These are phyloP conservation scores for Boletus speciosus DNA, from an alignment of 768 basidiomycete species.

Conservation along the genomic window DNA sequence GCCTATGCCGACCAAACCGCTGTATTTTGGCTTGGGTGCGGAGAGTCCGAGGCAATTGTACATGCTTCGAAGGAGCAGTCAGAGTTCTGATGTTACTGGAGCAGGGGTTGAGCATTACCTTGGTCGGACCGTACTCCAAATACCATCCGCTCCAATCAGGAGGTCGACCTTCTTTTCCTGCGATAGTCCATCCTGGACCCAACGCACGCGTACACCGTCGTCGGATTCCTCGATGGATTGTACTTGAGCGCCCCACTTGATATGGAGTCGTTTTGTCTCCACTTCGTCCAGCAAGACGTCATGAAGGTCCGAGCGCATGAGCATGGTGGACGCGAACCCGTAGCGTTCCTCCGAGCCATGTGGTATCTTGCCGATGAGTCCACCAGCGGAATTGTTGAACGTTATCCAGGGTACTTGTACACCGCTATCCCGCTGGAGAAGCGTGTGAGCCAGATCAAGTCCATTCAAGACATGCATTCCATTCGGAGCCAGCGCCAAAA, in stretches of 20 bases:
- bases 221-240: constrained; percentile 21
- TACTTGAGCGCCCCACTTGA: constrained; percentile 26
- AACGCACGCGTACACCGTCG: constrained; percentile 26
- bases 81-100: neutral
- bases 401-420: constrained; percentile 18
- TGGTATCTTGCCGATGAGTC: constrained; percentile 20
- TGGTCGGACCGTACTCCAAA: constrained; percentile 29
- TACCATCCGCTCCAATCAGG: constrained; percentile 30
- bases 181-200: constrained; percentile 17
- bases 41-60: constrained; percentile 16
- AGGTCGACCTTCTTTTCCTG: constrained; percentile 30
- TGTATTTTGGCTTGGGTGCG: constrained; percentile 26
- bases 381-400: constrained; percentile 22
- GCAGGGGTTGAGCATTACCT: constrained; percentile 9
- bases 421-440: constrained; percentile 23
- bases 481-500: constrained; percentile 29
- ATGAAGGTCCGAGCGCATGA: constrained; percentile 30
- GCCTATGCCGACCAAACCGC: constrained; percentile 27
- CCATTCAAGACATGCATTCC: constrained; percentile 29
- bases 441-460: constrained; percentile 22
- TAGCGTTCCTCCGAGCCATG: constrained; percentile 28
- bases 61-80: constrained; percentile 19
- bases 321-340: constrained; percentile 24
- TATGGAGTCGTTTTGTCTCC: constrained; percentile 14
- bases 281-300: constrained; percentile 31